These are phyloP conservation scores for Auricularia auricula-judae DNA, from an alignment of 768 basidiomycete genomes.

Conservation along the genomic window DNA sequence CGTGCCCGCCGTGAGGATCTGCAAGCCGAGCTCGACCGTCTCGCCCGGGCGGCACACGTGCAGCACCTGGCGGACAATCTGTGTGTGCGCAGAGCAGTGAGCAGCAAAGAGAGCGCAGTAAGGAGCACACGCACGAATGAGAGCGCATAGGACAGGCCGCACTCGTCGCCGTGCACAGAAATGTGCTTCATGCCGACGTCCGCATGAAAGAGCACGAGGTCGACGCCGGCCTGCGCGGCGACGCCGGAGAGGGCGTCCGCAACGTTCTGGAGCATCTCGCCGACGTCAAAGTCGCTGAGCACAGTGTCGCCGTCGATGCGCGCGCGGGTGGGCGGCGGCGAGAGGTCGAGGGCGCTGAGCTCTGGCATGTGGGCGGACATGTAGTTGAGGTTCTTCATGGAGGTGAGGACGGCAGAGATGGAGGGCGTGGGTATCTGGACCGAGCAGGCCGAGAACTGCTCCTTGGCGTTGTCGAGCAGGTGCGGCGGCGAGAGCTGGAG, in stretches of 20 bases:
- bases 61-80: slow-evolving; percentile 82
- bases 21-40: slow-evolving; percentile 76
- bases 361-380: slow-evolving; percentile 72
- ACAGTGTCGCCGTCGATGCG: slow-evolving; percentile 1
- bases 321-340: not conserved
- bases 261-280: slow-evolving; percentile 79
- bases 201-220: slow-evolving; percentile 83
- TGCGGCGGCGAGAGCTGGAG: slow-evolving; percentile 85
- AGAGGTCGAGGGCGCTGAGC: not conserved
- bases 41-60: slow-evolving; percentile 60
- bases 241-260: slow-evolving; percentile 81
- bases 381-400: slow-evolving; percentile 90
- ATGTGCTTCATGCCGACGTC: slow-evolving; percentile 84
- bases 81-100: slow-evolving; percentile 8
- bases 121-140: slow-evolving; percentile 57
- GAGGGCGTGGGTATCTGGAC: slow-evolving; percentile 80
- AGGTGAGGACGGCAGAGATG: slow-evolving; percentile 78
- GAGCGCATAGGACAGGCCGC: slow-evolving; percentile 68
- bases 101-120: not conserved
- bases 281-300: slow-evolving; percentile 70
- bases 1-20: slow-evolving; percentile 27
- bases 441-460: slow-evolving; percentile 85
- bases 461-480: slow-evolving; percentile 83
- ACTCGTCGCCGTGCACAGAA: slow-evolving; percentile 76
- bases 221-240: slow-evolving; percentile 75